phyloP scores from a whole-genome alignment of 768 basidiomycete species.

The Macrolepiota albuminosa region DNA sequence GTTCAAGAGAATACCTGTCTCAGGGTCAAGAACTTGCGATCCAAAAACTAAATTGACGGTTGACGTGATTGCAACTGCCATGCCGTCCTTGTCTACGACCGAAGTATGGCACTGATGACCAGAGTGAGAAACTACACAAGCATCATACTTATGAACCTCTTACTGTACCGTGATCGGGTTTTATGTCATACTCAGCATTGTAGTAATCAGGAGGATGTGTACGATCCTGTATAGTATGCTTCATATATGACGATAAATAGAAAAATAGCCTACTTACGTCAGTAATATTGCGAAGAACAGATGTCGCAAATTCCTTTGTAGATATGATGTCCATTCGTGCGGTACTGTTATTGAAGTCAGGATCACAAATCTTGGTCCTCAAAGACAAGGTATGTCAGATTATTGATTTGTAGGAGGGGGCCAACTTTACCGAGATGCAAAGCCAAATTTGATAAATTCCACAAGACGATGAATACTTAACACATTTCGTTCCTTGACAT shows the following conservation, averaged over 20 bases:
- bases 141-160: slow-evolving; percentile 19
- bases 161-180: slow-evolving; percentile 85
- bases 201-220: slow-evolving; percentile 86
- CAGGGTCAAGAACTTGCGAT: slow-evolving; percentile 78
- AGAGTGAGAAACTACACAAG: not conserved
- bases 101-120: slow-evolving; percentile 77
- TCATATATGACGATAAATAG: not conserved
- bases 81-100: slow-evolving; percentile 76
- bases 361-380: slow-evolving; percentile 84
- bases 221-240: slow-evolving; percentile 45
- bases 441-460: slow-evolving; percentile 79
- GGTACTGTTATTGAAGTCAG: slow-evolving; percentile 55
- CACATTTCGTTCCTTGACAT: slow-evolving; percentile 46
- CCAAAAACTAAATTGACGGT: slow-evolving; percentile 92
- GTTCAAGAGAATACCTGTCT: slow-evolving; percentile 87
- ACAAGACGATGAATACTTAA: slow-evolving; percentile 75
- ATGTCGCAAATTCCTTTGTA: slow-evolving; percentile 62
- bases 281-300: slow-evolving; percentile 65
- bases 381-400: not conserved
- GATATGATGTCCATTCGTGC: slow-evolving; percentile 57
- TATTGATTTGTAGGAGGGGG: not conserved
- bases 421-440: slow-evolving; percentile 38
- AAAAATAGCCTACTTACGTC: slow-evolving; percentile 52
- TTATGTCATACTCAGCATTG: slow-evolving; percentile 72
- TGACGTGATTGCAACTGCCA: slow-evolving; percentile 83